phyloP scores from a whole-genome alignment of 345 rosid species.

The Draba incana region DNA sequence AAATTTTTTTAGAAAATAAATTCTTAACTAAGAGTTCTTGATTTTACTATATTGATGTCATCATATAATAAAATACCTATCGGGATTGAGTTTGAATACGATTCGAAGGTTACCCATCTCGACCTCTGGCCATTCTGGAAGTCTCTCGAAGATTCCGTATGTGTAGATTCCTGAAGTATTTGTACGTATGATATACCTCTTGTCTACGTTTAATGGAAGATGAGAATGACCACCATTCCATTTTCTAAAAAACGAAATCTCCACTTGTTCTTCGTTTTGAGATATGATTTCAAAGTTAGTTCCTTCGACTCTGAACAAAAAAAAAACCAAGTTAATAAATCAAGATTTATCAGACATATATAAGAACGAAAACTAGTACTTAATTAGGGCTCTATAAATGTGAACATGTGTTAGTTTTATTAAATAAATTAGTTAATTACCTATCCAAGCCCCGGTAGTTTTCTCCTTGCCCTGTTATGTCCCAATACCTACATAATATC shows the following conservation, averaged over 20 bases:
- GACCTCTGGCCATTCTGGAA: slow-evolving; percentile 71
- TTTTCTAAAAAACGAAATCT: slow-evolving; percentile 60
- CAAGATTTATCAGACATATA: background rate
- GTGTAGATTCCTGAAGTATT: slow-evolving; percentile 74
- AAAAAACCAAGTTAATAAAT: background rate
- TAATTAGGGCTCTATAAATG: background rate
- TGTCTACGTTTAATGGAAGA: slow-evolving; percentile 61
- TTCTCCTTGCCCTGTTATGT: slow-evolving; percentile 38
- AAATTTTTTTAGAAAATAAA: background rate
- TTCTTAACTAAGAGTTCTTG: background rate
- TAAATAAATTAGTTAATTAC: slow-evolving; percentile 20
- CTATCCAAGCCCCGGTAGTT: slow-evolving; percentile 33
- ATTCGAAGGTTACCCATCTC: slow-evolving; percentile 71
- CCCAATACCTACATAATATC: slow-evolving; percentile 40
- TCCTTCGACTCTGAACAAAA: slow-evolving; percentile 50
- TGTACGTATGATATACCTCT: slow-evolving; percentile 68
- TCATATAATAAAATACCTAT: slow-evolving; percentile 47
- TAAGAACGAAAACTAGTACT: background rate
- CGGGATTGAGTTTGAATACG: slow-evolving; percentile 74
- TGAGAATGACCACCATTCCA: slow-evolving; percentile 47
- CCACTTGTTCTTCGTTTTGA: slow-evolving; percentile 60
- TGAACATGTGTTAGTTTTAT: slow-evolving; percentile 24
- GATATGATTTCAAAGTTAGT: slow-evolving; percentile 47
- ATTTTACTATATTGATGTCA: background rate
- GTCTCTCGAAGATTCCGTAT: slow-evolving; percentile 79